Evolutionary conservation across 2,329 filamentous ascomycete genomes (phyloP), one percentile per base, ranked within the genome.

Genomic region (Alternaria metachromatica): DNA sequence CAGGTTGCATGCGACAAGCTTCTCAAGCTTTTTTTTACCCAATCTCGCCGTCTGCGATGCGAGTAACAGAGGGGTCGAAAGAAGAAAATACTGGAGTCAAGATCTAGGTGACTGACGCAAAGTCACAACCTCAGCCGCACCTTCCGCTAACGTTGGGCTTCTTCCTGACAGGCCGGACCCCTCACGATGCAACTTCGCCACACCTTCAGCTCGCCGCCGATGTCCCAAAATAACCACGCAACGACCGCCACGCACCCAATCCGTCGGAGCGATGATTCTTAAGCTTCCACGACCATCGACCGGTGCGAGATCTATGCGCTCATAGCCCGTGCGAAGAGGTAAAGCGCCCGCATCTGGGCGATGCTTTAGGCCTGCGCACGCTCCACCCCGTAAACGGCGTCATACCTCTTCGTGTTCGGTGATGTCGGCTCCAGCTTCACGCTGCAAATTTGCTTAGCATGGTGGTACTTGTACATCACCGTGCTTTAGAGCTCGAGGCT

Each of bases 371-470:
- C 46, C 37, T 6, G n/a, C 12, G 62, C 63, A 65, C 63, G 55
- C 49, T 18, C 60, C 51, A 45, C 30, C 6, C 48, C 41, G 23
- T 26, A 55, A 58, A 54, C 41, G n/a, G 53, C 53, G 46, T 53
- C 63, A 59, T 65, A 51, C 21, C 49, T 54, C 49, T 63, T 60
- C 51, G 55, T 65, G 54, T 59, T 51, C n/a, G 51, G 51, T 44
- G 30, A 41, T 45, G 48, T 44, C 53, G 43, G 58, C 53, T 50
- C 60, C 49, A 55, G 44, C 23, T 25, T 57, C 46, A 33, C 18
- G 10, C 23, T 59, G 50, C 51, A 63, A 45, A 48, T 49, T 53
- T 28, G 46, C 37, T 49, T 13, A 44, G 28, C 37, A 49, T 37
- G n/a, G 13, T 53, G 55, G 49, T 51, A 57, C 54, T 33, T 53